Evolutionary conservation across 1,284 basidiomycete genomes (phyloP).

Genomic region (Malassezia cuniculi): DNA sequence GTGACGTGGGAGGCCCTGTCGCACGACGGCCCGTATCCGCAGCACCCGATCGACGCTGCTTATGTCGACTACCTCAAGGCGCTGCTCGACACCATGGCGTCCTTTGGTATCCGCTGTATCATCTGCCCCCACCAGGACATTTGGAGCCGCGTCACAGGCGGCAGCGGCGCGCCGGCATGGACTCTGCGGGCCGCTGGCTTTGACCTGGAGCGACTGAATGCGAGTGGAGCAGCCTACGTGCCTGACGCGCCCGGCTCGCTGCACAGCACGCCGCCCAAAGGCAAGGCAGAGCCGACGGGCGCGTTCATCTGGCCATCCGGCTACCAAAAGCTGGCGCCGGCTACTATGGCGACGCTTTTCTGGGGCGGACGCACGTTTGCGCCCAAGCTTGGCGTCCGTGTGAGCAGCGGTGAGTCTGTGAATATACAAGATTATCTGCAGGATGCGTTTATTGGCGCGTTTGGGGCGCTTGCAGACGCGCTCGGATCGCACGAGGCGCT

Average conservation of each 20-base stretch:
- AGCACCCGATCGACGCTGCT: slow-evolving; percentile 57
- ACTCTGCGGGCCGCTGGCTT: slow-evolving; percentile 36
- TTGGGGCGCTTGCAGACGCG: slow-evolving; percentile 56
- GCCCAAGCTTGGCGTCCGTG: slow-evolving; percentile 49
- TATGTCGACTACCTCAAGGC: slow-evolving; percentile 69
- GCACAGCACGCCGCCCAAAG: slow-evolving; percentile 2
- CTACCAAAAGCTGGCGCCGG: slow-evolving; percentile 42
- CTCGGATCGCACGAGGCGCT: slow-evolving; percentile 66
- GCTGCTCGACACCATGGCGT: slow-evolving; percentile 62
- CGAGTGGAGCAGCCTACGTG: slow-evolving; percentile 36
- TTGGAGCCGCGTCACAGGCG: slow-evolving; percentile 86
- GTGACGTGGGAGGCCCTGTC: slow-evolving; percentile 95
- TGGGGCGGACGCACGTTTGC: slow-evolving; percentile 56
- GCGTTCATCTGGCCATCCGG: slow-evolving; percentile 43
- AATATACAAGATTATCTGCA: slow-evolving; percentile 71
- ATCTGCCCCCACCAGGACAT: slow-evolving; percentile 56
- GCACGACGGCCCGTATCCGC: slow-evolving; percentile 53
- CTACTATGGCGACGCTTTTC: slow-evolving; percentile 46
- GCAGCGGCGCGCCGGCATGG: slow-evolving; percentile 57
- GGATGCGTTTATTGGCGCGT: slow-evolving; percentile 65
- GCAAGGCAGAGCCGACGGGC: slow-evolving; percentile 23
- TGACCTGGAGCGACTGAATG: slow-evolving; percentile 19
- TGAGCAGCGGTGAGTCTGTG: slow-evolving; percentile 17
- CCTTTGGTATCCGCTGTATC: slow-evolving; percentile 69
- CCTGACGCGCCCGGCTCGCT: slow-evolving; percentile 15